Conservation (phyloP, 2,329 filamentous ascomycete genomes). For the Diaporthe destruens region DNA sequence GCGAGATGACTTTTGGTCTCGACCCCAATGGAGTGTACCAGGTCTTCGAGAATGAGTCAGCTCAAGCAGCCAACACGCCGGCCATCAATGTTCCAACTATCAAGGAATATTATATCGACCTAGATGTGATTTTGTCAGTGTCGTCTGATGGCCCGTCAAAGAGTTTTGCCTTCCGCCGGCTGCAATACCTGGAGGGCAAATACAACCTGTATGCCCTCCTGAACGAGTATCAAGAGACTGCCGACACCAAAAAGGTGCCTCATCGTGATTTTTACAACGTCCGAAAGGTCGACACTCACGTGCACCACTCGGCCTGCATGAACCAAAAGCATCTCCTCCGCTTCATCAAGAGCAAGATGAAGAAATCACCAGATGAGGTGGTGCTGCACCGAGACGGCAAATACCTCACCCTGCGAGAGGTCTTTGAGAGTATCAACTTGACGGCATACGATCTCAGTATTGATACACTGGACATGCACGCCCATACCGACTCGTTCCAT, state of each 20-base stretch:
- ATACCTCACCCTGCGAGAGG: conserved; percentile 89
- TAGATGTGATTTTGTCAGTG: conserved; percentile 87
- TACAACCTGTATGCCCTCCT: conserved; percentile 94
- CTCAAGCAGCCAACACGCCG: conserved; percentile 73
- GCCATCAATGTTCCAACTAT: conserved; percentile 89
- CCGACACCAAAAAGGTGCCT: conserved; percentile 96
- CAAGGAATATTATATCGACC: conserved; percentile 94
- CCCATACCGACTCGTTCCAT: conserved; percentile 97
- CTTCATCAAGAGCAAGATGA: conserved; percentile 99
- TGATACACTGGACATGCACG: conserved; percentile 99
- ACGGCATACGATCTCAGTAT: conserved; percentile 98
- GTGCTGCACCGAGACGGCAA: conserved; percentile 94
- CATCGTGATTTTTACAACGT: conserved; percentile 99
- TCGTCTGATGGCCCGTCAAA: conserved; percentile 97
- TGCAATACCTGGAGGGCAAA: conserved; percentile 96
- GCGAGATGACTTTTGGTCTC: conserved; percentile 80
- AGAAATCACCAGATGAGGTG: conserved; percentile 94
- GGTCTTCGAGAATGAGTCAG: conserved; percentile 80
- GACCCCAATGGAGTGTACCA: conserved; percentile 92
- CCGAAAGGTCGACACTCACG: conserved; percentile 97
- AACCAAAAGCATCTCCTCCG: conserved; percentile 98
- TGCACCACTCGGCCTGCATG: conserved; percentile 99
- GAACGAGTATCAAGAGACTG: conserved; percentile 98
- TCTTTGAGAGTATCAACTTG: conserved; percentile 97
- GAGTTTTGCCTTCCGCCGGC: conserved; percentile 93